Evolutionary conservation across 2,329 filamentous ascomycete genomes (phyloP).

Genomic region (Spiromastix sp.): DNA sequence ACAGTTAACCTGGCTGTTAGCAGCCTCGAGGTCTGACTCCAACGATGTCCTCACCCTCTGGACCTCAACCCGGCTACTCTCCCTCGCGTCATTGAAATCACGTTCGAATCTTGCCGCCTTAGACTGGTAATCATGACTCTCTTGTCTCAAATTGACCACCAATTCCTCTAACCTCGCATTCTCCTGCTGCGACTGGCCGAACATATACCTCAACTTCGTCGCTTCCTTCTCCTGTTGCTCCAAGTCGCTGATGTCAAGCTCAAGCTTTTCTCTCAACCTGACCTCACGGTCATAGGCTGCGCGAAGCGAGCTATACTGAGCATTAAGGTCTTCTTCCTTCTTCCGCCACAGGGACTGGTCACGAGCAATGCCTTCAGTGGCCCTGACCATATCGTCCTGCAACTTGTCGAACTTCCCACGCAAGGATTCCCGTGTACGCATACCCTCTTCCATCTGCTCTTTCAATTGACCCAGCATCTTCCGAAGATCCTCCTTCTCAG

Average conservation of each 20-base stretch:
- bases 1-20: constrained; percentile 64
- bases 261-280: constrained; percentile 50
- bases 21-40: constrained; percentile 70
- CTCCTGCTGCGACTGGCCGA: constrained; percentile 53
- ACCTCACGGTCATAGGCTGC: constrained; percentile 58
- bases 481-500: constrained; percentile 62
- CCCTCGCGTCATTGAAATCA: constrained; percentile 74
- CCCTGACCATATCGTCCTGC: constrained; percentile 75
- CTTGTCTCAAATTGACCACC: constrained; percentile 37
- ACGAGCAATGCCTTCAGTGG: constrained; percentile 67
- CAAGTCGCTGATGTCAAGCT: constrained; percentile 49
- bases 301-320: constrained; percentile 44
- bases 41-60: constrained; percentile 68
- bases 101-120: constrained; percentile 60
- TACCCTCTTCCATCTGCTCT: constrained; percentile 74
- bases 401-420: constrained; percentile 73
- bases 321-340: constrained; percentile 48
- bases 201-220: constrained; percentile 66
- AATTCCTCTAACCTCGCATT: constrained; percentile 55
- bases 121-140: constrained; percentile 62
- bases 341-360: constrained; percentile 72
- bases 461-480: constrained; percentile 63
- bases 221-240: constrained; percentile 65
- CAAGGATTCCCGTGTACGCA: constrained; percentile 73
- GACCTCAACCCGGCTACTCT: constrained; percentile 68